phyloP scores from a whole-genome alignment of 257 asterid genomes.

The Forsythia suspensa region DNA sequence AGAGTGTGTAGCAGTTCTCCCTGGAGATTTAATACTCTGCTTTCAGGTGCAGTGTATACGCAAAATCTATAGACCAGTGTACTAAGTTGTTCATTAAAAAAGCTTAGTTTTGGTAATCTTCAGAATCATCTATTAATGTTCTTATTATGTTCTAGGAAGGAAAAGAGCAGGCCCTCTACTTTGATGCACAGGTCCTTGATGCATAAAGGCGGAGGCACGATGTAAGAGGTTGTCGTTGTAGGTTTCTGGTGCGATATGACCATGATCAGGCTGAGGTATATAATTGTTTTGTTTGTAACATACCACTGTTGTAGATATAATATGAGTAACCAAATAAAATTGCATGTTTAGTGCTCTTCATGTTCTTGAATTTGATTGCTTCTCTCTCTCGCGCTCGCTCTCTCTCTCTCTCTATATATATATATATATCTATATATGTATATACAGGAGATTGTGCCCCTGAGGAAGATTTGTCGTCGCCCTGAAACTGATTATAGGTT shows the following conservation, averaged over 20 bases:
- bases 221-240: conserved; percentile 94
- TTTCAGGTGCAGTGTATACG: conserved; percentile 68
- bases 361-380: neutral
- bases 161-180: conserved; percentile 95
- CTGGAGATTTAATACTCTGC: conserved; percentile 85
- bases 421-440: neutral
- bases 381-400: neutral
- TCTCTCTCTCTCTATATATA: too few relatives aligned
- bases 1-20: conserved; percentile 89
- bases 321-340: neutral
- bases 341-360: neutral
- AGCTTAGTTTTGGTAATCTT: neutral
- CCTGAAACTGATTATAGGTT: conserved; percentile 67
- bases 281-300: neutral
- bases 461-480: conserved; percentile 57
- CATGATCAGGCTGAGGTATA: conserved; percentile 93
- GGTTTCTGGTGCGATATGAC: conserved; percentile 92
- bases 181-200: conserved; percentile 93
- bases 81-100: neutral
- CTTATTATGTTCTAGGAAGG: conserved; percentile 68
- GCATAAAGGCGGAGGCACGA: conserved; percentile 98
- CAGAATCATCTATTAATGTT: conserved; percentile 6
- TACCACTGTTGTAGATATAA: neutral
- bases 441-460: conserved; percentile 57
- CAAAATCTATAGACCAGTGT: neutral